phyloP scores from a whole-genome alignment of 1,284 basidiomycete genomes.

The Abortiporus biennis region DNA sequence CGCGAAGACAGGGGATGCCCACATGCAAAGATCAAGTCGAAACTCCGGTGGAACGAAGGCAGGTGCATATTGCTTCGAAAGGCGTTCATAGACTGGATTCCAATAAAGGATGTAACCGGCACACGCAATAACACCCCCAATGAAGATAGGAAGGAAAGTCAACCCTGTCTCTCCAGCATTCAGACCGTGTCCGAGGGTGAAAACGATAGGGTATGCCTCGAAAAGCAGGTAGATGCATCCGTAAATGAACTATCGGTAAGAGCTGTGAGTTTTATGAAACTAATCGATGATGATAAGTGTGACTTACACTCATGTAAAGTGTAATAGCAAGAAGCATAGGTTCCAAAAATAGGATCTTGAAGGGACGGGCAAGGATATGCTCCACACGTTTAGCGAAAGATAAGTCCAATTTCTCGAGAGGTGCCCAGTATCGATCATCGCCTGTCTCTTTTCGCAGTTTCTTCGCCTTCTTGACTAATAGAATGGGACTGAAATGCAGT shows the following conservation, averaged over 20 bases:
- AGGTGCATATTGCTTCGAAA: slow-evolving; percentile 28
- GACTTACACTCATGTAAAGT: slow-evolving; percentile 38
- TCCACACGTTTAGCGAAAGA: slow-evolving; percentile 25
- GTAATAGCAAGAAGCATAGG: slow-evolving; percentile 40
- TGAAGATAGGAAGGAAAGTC: slow-evolving; percentile 39
- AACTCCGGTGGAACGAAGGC: slow-evolving; percentile 39
- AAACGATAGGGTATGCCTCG: slow-evolving; percentile 30
- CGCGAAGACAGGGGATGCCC: slow-evolving; percentile 35
- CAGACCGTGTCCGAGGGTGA: slow-evolving; percentile 28
- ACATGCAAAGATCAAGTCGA: slow-evolving; percentile 36
- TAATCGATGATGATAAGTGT: not conserved
- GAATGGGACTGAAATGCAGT: slow-evolving; percentile 31
- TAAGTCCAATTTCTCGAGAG: slow-evolving; percentile 28
- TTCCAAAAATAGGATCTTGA: slow-evolving; percentile 35
- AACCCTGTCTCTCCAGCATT: slow-evolving; percentile 34
- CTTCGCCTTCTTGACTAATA: slow-evolving; percentile 34
- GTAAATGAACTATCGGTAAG: slow-evolving; percentile 31
- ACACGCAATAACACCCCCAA: slow-evolving; percentile 26
- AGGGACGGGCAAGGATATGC: slow-evolving; percentile 32
- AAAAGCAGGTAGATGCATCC: slow-evolving; percentile 38
- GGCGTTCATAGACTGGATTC: slow-evolving; percentile 25
- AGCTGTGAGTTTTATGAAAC: slow-evolving; percentile 6
- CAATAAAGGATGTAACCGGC: slow-evolving; percentile 22
- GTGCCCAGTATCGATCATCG: slow-evolving; percentile 46
- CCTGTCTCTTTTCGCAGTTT: slow-evolving; percentile 39